Percentiles rank a stretch among this genome's conserved stretches.
These are phyloP conservation scores for Cymbidium sinense DNA, from an alignment of 106 monocot species.

Conservation along the genomic window DNA sequence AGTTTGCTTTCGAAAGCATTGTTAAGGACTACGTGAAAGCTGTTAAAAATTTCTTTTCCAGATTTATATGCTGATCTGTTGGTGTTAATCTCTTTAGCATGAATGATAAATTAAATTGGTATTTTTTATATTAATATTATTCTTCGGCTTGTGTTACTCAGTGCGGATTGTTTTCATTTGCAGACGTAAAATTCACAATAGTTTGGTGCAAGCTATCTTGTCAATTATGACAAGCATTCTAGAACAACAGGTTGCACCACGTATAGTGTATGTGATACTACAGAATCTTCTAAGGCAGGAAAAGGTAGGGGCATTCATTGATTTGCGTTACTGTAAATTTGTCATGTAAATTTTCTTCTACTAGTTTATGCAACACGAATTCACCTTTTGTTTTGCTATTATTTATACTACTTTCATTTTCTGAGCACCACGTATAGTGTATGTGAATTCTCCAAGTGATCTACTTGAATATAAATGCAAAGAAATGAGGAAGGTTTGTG, in stretches of 20 bases:
- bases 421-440: not conserved
- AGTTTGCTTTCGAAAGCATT: no score
- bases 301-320: conserved; percentile 31
- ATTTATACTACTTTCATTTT: not conserved
- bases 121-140: not conserved
- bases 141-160: not conserved
- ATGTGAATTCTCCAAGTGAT: not conserved
- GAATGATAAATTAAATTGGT: not conserved
- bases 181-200: conserved; percentile 62
- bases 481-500: not conserved
- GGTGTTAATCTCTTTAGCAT: not conserved
- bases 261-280: conserved; percentile 60
- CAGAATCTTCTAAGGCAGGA: conserved; percentile 61
- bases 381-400: not conserved
- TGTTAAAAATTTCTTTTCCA: no score
- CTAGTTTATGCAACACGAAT: not conserved
- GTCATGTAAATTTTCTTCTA: not conserved
- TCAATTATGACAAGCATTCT: conserved; percentile 67
- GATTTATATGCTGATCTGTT: not conserved
- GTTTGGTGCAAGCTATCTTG: conserved; percentile 50
- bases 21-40: no score
- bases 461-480: not conserved
- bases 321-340: not conserved
- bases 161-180: conserved; percentile 1
- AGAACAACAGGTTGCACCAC: conserved; percentile 56